Evolutionary conservation across 441 rosid species (phyloP), one percentile per base, ranked within the genome.

Genomic region (Mallotus japonicus): DNA sequence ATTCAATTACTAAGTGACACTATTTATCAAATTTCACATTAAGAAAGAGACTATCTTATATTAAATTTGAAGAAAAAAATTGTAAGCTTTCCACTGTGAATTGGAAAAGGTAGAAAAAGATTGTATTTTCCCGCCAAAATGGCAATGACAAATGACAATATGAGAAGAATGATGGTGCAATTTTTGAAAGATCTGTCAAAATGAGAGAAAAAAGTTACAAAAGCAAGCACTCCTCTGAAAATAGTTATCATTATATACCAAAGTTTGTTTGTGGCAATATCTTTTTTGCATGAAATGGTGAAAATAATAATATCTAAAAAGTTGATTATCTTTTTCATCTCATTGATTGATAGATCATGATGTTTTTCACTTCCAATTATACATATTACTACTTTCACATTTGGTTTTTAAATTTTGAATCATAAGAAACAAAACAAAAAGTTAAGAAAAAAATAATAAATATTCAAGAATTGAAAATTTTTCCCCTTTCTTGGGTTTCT

Each of bases 271-370:
- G 64, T 60, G 64, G 77, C 44, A 57, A 68, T 46, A 47, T 63
- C 63, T 44, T 66, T 37, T 47, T 74, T 78, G 61, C 77, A 80
- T 81, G 78, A 67, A 80, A 60, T 34, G 73, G 73, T 56, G 75
- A 64, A 44, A 44, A 44, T 44, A 44, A 65, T 65, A 24, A 19
- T 32, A 53, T 79, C 42, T 70, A 70, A 75, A 81, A 85, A 85
- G 85, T 70, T 44, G 14, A 59, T 74, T 40, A 73, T 78, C 83
- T 78, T 78, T 77, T 65, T 78, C 73, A 73, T 79, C 71, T 67
- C 72, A 76, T 78, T 80, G 85, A 87, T 85, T 83, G 88, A 80
- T 77, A 70, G 87, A 87, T 87, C 70, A 87, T 87, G 73, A 82
- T 78, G 80, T 77, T 76, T 80, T 78, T 77, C 77, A 62, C 80